Evolutionary conservation across 1,284 basidiomycete species (phyloP), one percentile per base, ranked within the genome.

Genomic region (Crepidotus sp.): DNA sequence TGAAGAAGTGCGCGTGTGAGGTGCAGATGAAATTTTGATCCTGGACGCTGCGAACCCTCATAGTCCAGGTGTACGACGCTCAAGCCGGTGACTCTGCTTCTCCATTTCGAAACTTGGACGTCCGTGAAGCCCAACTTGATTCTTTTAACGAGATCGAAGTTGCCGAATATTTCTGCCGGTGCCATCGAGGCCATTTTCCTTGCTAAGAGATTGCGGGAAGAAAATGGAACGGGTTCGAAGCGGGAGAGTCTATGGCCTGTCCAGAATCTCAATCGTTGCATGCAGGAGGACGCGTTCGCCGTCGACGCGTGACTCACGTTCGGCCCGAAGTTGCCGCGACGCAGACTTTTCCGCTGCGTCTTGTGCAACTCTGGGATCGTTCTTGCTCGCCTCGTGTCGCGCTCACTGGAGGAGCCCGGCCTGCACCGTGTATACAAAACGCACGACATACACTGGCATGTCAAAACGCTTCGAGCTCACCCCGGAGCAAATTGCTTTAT

Each of bases 31-130:
- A 31, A 29, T 29, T n/a, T n/a, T n/a, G n/a, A 32, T 27, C 27
- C 29, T 19, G 21, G 11, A 44, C 11, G 14, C 3, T 36, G 47
- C 54, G 49, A 44, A 85, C 87, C 83, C 58, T 91, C 80, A 61
- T 91, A 91, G 61, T 88, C 83, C 15, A 89, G 66, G 65, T 89
- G 85, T 19, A 89, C 80, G 18, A 89, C 70, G 30, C 76, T 87
- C 42, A 93, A 64, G 17, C 90, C 89, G 18, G 85, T 85, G 36
- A 73, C 67, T 50, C 81, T 73, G 55, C 89, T 92, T 57, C 74
- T 76, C 89, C 89, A 93, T 62, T 89, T 92, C 10, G 85, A 86
- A 37, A 93, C 70, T 24, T 71, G 67, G 47, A 91, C 77, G 54
- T 88, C 83, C 3, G 83, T 80, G 52, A 80, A 88, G 54, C 80